Evolutionary conservation across 2,329 filamentous ascomycete genomes (phyloP).

Genomic region (Colletotrichum lentis): DNA sequence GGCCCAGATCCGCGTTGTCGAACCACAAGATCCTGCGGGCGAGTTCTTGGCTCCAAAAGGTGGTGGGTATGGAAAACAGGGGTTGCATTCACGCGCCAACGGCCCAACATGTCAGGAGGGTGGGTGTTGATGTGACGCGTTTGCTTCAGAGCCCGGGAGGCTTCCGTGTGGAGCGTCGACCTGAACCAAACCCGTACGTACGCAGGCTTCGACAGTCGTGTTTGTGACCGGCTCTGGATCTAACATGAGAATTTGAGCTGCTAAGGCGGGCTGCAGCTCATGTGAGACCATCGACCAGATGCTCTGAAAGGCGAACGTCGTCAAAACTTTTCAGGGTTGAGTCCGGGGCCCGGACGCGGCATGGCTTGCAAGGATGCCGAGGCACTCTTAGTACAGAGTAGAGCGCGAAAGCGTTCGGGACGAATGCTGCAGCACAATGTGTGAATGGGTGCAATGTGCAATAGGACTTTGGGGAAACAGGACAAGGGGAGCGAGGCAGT

Average conservation of each 20-base stretch:
- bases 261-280: neutral
- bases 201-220: no score
- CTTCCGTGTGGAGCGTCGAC: neutral
- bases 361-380: slow-evolving; percentile 28
- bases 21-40: neutral
- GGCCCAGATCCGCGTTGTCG: neutral
- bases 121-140: neutral
- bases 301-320: slow-evolving; percentile 2
- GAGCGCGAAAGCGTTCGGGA: neutral
- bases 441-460: slow-evolving; percentile 5
- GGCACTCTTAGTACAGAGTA: no score
- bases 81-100: neutral
- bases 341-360: slow-evolving; percentile 4
- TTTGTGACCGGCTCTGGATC: neutral
- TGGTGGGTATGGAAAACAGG: neutral
- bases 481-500: slow-evolving; percentile 16
- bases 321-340: slow-evolving; percentile 18
- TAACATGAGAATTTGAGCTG: neutral
- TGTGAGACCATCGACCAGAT: neutral
- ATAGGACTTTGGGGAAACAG: slow-evolving; percentile 1
- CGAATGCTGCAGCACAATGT: slow-evolving; percentile 4
- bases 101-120: neutral
- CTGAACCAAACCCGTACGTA: neutral
- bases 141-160: neutral
- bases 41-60: neutral